These are phyloP conservation scores for Aspergillus sp. DNA, from an alignment of 2,329 filamentous ascomycete genomes.

Conservation along the genomic window DNA sequence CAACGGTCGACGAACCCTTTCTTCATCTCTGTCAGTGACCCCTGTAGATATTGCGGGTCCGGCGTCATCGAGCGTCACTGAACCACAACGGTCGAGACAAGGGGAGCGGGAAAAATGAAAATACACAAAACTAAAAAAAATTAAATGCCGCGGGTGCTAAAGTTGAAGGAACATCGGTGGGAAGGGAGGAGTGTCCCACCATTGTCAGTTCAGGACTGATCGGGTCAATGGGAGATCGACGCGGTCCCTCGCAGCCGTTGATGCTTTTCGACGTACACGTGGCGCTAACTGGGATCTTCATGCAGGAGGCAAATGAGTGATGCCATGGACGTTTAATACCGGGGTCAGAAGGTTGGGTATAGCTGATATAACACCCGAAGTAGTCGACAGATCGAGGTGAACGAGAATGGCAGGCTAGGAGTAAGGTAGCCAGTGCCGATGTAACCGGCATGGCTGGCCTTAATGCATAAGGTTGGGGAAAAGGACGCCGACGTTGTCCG, in stretches of 20 bases:
- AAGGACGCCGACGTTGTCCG: not conserved
- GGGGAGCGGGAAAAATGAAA: not conserved
- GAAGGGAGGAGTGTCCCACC: conserved; percentile 23
- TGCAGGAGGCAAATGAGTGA: conserved; percentile 23
- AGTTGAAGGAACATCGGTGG: conserved; percentile 21
- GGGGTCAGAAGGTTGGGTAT: not conserved
- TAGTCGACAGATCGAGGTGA: not conserved
- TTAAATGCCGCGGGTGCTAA: conserved; percentile 16
- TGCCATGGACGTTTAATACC: conserved; percentile 8
- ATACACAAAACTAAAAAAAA: conserved; percentile 2
- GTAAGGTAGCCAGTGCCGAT: not conserved
- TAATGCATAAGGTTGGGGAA: not conserved
- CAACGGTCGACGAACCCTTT: not conserved
- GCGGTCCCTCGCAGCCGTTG: conserved; percentile 39
- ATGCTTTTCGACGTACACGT: conserved; percentile 36
- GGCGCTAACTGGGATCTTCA: conserved; percentile 40
- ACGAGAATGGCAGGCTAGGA: not conserved
- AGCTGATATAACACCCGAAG: not conserved
- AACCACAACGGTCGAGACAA: not conserved
- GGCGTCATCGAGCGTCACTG: conserved; percentile 2
- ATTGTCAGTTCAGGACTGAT: conserved; percentile 23
- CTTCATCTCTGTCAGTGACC: not conserved
- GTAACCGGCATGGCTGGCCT: not conserved
- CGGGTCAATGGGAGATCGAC: conserved; percentile 38
- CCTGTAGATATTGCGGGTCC: not conserved